Percentiles rank a stretch among this genome's conserved stretches.
Conservation (phyloP, 108 stramenopile species). For the Aurantiochytrium sp. region DNA sequence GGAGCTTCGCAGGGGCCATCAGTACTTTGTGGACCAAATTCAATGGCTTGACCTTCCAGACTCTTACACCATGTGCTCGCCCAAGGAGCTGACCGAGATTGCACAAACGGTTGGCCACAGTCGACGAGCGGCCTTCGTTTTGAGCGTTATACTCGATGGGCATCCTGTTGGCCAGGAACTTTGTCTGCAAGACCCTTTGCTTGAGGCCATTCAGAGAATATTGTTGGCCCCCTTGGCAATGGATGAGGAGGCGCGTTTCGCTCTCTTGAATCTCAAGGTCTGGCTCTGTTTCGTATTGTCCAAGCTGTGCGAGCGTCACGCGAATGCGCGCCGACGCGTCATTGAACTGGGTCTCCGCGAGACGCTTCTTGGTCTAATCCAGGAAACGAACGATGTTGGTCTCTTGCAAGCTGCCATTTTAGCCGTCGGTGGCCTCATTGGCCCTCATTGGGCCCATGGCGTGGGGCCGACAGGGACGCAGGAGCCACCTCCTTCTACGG, state of each 20-base stretch:
- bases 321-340: neutral
- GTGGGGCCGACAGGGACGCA: neutral
- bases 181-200: neutral
- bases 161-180: constrained; percentile 2
- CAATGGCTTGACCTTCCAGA: neutral
- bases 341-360: neutral
- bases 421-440: neutral
- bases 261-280: neutral
- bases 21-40: neutral
- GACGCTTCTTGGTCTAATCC: neutral
- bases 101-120: neutral
- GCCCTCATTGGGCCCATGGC: neutral
- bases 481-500: neutral
- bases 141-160: neutral
- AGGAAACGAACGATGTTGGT: neutral
- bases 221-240: neutral
- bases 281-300: neutral
- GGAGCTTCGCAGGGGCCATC: neutral
- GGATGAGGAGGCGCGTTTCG: neutral
- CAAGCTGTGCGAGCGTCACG: neutral
- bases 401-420: neutral
- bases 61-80: neutral
- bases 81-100: neutral
- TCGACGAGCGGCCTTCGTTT: neutral
- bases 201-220: neutral